Percentiles rank a stretch among this genome's conserved stretches.
phyloP scores from a whole-genome alignment of 2,329 filamentous ascomycete genomes.

The Plectosphaerella plurivora region DNA sequence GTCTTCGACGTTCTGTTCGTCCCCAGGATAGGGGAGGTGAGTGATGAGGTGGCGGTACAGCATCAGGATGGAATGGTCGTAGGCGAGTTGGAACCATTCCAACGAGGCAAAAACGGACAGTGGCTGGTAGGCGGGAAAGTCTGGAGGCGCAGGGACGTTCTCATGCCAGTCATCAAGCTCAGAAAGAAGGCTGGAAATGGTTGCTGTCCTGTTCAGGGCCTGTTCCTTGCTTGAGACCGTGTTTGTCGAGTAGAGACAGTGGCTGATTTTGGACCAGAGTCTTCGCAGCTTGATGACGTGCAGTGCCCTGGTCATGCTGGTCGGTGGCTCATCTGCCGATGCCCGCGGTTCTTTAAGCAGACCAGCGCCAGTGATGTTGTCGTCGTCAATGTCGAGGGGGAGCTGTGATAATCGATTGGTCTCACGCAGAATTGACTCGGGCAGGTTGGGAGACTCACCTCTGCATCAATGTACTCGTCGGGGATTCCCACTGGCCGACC shows the following conservation, averaged over 20 bases:
- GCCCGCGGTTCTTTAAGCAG: constrained; percentile 14
- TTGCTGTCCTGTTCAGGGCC: constrained; percentile 2
- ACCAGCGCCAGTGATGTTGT: constrained; percentile 16
- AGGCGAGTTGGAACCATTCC: constrained; percentile 32
- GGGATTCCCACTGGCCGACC: constrained; percentile 22
- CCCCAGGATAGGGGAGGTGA: neutral
- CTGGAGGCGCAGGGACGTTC: neutral
- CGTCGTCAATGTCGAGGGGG: constrained; percentile 24
- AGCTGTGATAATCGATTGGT: constrained; percentile 9
- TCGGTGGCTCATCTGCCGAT: constrained; percentile 11
- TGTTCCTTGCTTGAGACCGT: neutral
- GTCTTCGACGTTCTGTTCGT: neutral
- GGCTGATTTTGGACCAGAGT: constrained; percentile 22
- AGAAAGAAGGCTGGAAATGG: constrained; percentile 14
- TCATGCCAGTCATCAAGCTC: constrained; percentile 21
- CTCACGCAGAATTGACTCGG: neutral
- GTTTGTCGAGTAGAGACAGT: constrained; percentile 15
- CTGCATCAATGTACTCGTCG: constrained; percentile 21
- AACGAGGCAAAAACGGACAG: constrained; percentile 27
- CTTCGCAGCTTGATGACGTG: constrained; percentile 22
- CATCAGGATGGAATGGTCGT: constrained; percentile 31
- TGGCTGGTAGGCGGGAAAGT: constrained; percentile 14
- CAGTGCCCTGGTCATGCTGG: constrained; percentile 22
- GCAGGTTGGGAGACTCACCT: constrained; percentile 7
- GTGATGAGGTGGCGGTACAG: constrained; percentile 10